Conservation (phyloP, 1,284 basidiomycete species). For the Puccinia coronata region DNA sequence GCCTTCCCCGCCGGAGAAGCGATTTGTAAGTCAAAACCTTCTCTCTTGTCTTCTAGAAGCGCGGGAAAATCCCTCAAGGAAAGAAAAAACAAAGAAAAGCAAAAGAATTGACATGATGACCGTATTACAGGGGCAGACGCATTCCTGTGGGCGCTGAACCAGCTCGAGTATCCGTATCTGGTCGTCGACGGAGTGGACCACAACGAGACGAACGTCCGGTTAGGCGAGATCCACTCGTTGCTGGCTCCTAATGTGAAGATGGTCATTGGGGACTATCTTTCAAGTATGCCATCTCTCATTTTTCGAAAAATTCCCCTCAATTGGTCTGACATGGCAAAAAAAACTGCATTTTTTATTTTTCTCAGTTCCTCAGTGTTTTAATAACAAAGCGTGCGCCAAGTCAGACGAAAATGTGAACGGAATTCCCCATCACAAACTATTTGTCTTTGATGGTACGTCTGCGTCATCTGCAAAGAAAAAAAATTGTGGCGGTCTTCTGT, state of each 20-base stretch:
- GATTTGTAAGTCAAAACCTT: slow-evolving; percentile 40
- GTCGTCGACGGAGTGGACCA: slow-evolving; percentile 33
- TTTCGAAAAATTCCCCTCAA: neutral
- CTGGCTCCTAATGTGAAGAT: slow-evolving; percentile 35
- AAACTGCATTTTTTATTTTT: neutral
- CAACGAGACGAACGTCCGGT: slow-evolving; percentile 33
- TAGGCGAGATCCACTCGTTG: slow-evolving; percentile 25
- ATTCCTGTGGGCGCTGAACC: slow-evolving; percentile 40
- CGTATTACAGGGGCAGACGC: slow-evolving; percentile 43
- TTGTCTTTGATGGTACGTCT: slow-evolving; percentile 45
- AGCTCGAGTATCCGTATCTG: slow-evolving; percentile 39
- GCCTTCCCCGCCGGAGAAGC: slow-evolving; percentile 45
- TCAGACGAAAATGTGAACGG: slow-evolving; percentile 6
- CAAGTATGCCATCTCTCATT: slow-evolving; percentile 11
- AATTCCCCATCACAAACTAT: slow-evolving; percentile 42
- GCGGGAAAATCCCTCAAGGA: too few species aligned
- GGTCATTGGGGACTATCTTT: slow-evolving; percentile 47
- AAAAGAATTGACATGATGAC: neutral
- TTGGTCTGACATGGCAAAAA: too few species aligned
- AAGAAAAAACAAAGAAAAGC: too few species aligned
- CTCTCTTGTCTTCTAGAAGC: too few species aligned
- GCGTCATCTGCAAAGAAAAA: too few species aligned
- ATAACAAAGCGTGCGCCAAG: slow-evolving; percentile 17
- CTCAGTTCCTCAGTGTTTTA: slow-evolving; percentile 35
- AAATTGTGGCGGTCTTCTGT: too few species aligned